Base-by-base conservation (phyloP, 495 filamentous ascomycete species). In the Sabuloglossum arenarium region DNA sequence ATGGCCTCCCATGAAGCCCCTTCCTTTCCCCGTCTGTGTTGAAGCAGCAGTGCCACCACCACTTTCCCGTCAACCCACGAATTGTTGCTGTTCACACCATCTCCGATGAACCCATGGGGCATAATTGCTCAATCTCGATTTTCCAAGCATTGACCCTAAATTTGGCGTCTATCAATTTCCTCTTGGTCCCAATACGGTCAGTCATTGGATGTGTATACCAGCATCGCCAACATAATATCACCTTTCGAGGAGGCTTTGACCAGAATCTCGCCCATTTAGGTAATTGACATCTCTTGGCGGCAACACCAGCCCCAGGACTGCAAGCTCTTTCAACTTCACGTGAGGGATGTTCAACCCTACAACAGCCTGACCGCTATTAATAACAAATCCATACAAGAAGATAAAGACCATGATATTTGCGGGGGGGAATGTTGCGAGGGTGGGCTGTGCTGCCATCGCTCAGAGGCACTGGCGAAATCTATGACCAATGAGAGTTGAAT, bases 21-120 rank as follows among this genome's bases (percentile, higher is more conserved):
- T 29, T n/a, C 47, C 23, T 19, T 6, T 5, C 16, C 21, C 42
- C 16, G 14, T 30, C 47, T 21, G 5, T 11, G n/a, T 51, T 51
- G 28, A 51, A 23, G 47, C 47, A 51, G 47, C 47, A 51, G 47
- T 51, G 47, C 47, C 47, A 51, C 47, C 47, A 51, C 47, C 6
- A 51, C 24, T 27, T 51, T 27, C 25, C 47, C 47, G 23, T 24
- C n/a, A n/a, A 9, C 45, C 45, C 45, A 24, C 47, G 47, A 51
- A 28, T 51, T 21, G 3, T 4, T 30, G 47, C 25, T 29, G 28
- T 29, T 14, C 47, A 27, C 47, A 27, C 47, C 47, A 21, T 3
- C 14, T 4, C 5, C 12, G 23, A 51, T 30, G 28, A 51, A 27
- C 47, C 47, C 47, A 51, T 51, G 39, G 39, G 21, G 39, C 14